These are phyloP conservation scores for Lagenaria siceraria DNA, from an alignment of 306 rosid species.

Conservation along the genomic window DNA sequence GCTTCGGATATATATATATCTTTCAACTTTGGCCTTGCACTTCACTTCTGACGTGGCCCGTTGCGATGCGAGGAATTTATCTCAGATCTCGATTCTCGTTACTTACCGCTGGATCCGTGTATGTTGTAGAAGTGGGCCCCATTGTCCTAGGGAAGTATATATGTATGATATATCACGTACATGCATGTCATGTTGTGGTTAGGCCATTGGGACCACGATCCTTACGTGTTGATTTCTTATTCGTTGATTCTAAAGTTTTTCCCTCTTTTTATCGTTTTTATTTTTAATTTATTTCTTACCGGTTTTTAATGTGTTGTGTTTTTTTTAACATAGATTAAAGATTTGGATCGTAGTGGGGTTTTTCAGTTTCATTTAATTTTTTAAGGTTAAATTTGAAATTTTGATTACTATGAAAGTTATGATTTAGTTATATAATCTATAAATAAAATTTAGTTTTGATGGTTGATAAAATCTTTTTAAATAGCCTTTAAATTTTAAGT, in stretches of 20 bases:
- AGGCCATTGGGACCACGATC: not conserved
- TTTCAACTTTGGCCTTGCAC: not conserved
- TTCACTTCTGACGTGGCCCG: not conserved
- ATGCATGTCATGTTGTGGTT: not conserved
- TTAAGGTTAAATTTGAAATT: too few species aligned
- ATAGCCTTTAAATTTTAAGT: too few species aligned
- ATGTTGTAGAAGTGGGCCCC: not conserved
- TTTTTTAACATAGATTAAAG: too few species aligned
- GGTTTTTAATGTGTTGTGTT: too few species aligned
- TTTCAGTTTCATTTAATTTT: too few species aligned
- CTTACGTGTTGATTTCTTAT: not conserved
- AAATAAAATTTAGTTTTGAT: too few species aligned
- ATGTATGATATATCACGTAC: not conserved
- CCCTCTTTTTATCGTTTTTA: too few species aligned
- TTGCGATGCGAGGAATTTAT: not conserved
- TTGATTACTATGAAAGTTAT: too few species aligned
- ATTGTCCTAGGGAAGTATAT: not conserved
- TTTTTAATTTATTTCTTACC: too few species aligned
- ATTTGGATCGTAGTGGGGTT: too few species aligned
- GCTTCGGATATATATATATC: not conserved
- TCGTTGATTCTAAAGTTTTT: not conserved
- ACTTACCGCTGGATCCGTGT: not conserved
- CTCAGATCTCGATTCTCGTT: not conserved
- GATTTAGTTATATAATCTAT: too few species aligned
- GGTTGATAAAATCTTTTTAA: too few species aligned